Conservation (phyloP, 2,329 filamentous ascomycete species). For the Amauroascus verrucosus region DNA sequence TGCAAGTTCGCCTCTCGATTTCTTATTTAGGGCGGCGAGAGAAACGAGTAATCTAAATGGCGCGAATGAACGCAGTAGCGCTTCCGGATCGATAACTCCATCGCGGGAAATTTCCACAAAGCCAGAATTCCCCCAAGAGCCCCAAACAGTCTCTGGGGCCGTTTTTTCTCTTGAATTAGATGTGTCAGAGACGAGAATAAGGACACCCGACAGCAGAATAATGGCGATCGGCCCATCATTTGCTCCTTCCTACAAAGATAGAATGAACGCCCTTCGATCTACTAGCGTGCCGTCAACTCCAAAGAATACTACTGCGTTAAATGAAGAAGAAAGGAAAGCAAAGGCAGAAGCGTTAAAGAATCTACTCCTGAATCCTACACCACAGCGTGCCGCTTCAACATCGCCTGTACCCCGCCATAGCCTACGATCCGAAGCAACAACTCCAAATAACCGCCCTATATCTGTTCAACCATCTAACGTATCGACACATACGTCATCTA, state of each 20-base stretch:
- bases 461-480: conserved; percentile 1
- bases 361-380: conserved; percentile 35
- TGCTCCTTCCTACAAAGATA: conserved; percentile 46
- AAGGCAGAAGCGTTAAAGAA: conserved; percentile 40
- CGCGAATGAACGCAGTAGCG: conserved; percentile 34
- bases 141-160: conserved; percentile 42
- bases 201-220: conserved; percentile 27
- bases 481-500: not conserved
- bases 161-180: conserved; percentile 63
- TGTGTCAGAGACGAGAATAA: conserved; percentile 35
- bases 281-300: conserved; percentile 27
- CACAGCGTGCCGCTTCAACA: conserved; percentile 28
- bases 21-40: conserved; percentile 80
- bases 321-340: conserved; percentile 33
- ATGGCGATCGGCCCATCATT: conserved; percentile 55
- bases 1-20: conserved; percentile 66
- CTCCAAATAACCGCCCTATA: conserved; percentile 1
- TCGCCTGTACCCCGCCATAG: conserved; percentile 22
- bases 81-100: conserved; percentile 45
- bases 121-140: conserved; percentile 25
- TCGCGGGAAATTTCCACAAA: conserved; percentile 31
- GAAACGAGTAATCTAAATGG: conserved; percentile 50
- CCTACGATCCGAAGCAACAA: conserved; percentile 2
- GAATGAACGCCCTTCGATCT: conserved; percentile 36
- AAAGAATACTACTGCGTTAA: conserved; percentile 19